Conservation (phyloP, 2,329 filamentous ascomycete species). For the Colletotrichum coccodes region DNA sequence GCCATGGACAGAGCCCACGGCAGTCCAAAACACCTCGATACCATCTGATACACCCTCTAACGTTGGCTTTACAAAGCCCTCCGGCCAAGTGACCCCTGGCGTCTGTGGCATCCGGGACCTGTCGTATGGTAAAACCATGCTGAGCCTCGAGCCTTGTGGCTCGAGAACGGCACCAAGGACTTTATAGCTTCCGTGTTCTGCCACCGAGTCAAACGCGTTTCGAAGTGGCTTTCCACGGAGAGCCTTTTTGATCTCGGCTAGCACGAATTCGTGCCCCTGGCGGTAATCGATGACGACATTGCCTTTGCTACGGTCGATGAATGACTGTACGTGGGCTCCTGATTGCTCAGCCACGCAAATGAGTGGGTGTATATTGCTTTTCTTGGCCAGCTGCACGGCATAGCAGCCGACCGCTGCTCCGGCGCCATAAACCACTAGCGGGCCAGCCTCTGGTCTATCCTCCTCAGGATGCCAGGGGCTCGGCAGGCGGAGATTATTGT, state of each 20-base stretch:
- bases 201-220: too few relatives aligned
- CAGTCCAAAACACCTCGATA: neutral
- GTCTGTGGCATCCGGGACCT: too few relatives aligned
- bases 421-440: constrained; percentile 59
- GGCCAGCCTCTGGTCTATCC: constrained; percentile 22
- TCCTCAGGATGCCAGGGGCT: constrained; percentile 55
- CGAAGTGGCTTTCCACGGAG: too few relatives aligned
- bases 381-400: constrained; percentile 64
- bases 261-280: constrained; percentile 1
- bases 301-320: constrained; percentile 33
- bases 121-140: too few relatives aligned
- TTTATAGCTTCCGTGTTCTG: too few relatives aligned
- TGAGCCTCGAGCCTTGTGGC: too few relatives aligned
- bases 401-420: constrained; percentile 65
- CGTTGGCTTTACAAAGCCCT: neutral
- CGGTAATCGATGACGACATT: constrained; percentile 38
- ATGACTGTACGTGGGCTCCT: constrained; percentile 25
- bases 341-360: constrained; percentile 64
- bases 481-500: constrained; percentile 56
- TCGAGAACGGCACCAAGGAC: too few relatives aligned
- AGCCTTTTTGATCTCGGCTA: too few relatives aligned
- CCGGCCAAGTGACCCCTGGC: neutral
- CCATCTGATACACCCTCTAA: neutral
- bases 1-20: neutral
- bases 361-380: constrained; percentile 65